Conservation (phyloP, 2,329 filamentous ascomycete species). For the Thielaviopsis euricoi region DNA sequence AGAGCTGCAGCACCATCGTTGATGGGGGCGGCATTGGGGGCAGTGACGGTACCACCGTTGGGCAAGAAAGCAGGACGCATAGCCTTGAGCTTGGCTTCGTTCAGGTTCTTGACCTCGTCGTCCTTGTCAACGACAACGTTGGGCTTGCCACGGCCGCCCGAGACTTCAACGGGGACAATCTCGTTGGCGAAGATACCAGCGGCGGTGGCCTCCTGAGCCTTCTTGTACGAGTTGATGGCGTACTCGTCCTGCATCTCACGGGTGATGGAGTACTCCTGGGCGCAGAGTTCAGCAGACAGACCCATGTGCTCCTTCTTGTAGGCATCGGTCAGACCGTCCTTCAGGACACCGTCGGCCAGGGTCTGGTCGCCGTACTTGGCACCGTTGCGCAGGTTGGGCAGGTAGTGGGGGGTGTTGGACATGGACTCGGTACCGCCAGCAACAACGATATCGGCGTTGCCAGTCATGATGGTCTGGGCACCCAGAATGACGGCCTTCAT, state of each 20-base stretch:
- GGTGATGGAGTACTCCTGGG: constrained; percentile 61
- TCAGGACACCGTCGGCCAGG: constrained; percentile 79
- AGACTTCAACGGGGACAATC: constrained; percentile 79
- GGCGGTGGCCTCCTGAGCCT: constrained; percentile 73
- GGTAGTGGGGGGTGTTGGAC: constrained; percentile 95
- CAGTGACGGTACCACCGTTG: constrained; percentile 75
- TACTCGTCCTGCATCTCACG: constrained; percentile 88
- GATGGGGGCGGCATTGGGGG: constrained; percentile 88
- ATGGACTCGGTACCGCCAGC: constrained; percentile 95
- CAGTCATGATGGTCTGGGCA: constrained; percentile 93
- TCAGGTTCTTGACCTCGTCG: constrained; percentile 92
- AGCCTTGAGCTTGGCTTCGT: constrained; percentile 63
- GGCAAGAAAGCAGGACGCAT: constrained; percentile 75
- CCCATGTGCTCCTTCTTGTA: constrained; percentile 98
- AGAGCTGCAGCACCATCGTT: constrained; percentile 89
- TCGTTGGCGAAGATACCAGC: constrained; percentile 68
- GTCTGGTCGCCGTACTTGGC: constrained; percentile 88
- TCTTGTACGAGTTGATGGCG: constrained; percentile 87
- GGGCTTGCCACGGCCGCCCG: constrained; percentile 81
- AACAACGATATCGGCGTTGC: constrained; percentile 81
- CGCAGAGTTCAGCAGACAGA: constrained; percentile 80
- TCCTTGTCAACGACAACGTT: constrained; percentile 64
- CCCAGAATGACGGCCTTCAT: constrained; percentile 90
- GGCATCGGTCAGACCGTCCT: constrained; percentile 87
- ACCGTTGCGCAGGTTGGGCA: constrained; percentile 69